Evolutionary conservation across 169 alveolate species (phyloP).

Genomic region (Plasmodium falciparum): DNA sequence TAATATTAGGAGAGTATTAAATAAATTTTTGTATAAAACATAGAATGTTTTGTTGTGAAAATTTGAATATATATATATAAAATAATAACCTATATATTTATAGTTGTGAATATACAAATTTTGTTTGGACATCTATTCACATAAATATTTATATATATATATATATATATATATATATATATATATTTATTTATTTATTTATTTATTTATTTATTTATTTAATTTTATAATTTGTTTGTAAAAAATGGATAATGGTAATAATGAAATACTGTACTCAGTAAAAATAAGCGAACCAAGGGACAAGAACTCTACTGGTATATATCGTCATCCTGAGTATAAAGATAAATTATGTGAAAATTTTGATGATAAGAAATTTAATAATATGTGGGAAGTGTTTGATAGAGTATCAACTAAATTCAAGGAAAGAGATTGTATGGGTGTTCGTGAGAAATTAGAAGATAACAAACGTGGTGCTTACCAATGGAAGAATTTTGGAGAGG

Average conservation of each 20-base stretch:
- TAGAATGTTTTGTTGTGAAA: no score
- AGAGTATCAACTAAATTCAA: slow-evolving; percentile 15
- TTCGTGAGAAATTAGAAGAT: slow-evolving; percentile 17
- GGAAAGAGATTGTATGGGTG: slow-evolving; percentile 42
- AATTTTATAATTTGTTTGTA: background rate
- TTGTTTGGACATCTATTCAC: no score
- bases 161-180: background rate
- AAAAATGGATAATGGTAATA: slow-evolving; percentile 26
- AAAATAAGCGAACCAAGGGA: slow-evolving; percentile 23
- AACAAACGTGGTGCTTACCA: slow-evolving; percentile 35
- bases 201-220: slow-evolving; percentile 2
- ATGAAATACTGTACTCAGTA: slow-evolving; percentile 26
- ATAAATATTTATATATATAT: no score
- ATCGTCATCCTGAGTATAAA: slow-evolving; percentile 17
- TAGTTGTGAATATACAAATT: no score
- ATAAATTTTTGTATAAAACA: no score
- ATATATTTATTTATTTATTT: background rate
- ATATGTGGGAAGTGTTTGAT: slow-evolving; percentile 45
- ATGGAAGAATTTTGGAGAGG: slow-evolving; percentile 44
- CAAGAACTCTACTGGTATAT: slow-evolving; percentile 46
- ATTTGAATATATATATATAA: no score
- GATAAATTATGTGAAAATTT: slow-evolving; percentile 22
- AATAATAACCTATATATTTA: no score
- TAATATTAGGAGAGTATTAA: no score
- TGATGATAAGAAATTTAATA: slow-evolving; percentile 28